Evolutionary conservation across 176 grass and related monocot species (phyloP), one percentile per base, ranked within the genome.

Genomic region (Carex scoparia): DNA sequence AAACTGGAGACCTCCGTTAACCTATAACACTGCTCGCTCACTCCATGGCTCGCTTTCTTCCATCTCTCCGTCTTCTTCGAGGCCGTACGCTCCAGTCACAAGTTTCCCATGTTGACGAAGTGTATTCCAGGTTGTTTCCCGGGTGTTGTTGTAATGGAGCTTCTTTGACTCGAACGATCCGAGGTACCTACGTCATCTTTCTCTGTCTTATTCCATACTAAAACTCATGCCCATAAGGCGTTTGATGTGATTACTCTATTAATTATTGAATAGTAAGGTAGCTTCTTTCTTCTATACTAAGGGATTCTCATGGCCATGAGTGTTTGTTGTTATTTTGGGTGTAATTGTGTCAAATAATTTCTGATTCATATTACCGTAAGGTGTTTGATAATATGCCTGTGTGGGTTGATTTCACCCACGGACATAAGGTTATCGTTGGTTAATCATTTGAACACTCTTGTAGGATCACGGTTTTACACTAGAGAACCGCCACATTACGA

Each of bases 391-490:
- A 72, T 42, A 69, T 69, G 27, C 61, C 27, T 67, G 7, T 81
- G 18, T 69, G 42, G 14, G 54, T 64, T 67, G 81, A 63, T 82
- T 65, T 69, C 14, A 61, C 46, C 23, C n/a, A 31, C 7, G 23
- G 4, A 9, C 33, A 38, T 19, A 7, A 11, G 4, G 4, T 2
- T 74, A 23, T 51, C 1, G 14, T 53, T 74, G 40, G 10, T 53
- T 74, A 27, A 51, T 63, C 63, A 63, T 73, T 74, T 18, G 35
- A 5, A 10, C 15, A 65, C 18, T 31, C 55, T 23, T 80, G 8
- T 88, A 98, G 89, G 84, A 85, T 84, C 62, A 67, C 83, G 91
- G 77, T 90, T 82, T 66, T 95, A 95, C 88, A 83, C 83, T 85
- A 69, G 85, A 32, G 80, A 95, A 35, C 83, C 61, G 1, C 83